These are phyloP conservation scores for Grigorovia yakushimaensis DNA, from an alignment of 805 yeast genomes.

Conservation along the genomic window DNA sequence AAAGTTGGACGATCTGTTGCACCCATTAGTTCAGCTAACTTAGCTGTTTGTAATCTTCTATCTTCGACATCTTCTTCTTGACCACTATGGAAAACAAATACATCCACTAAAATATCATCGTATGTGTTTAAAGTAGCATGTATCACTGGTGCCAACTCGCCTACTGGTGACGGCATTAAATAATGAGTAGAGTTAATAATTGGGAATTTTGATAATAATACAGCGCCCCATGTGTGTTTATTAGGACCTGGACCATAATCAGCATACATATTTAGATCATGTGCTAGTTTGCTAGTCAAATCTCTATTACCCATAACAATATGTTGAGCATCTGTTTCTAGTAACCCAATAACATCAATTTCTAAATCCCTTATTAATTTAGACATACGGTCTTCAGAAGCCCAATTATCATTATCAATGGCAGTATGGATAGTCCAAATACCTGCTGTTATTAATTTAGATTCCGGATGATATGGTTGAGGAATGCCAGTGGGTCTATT, in stretches of 20 bases:
- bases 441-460: conserved; percentile 79
- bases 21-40: conserved; percentile 72
- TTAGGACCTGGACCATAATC: conserved; percentile 98
- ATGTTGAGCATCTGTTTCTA: conserved; percentile 91
- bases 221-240: conserved; percentile 97
- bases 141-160: conserved; percentile 96
- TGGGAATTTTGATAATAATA: conserved; percentile 87
- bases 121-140: conserved; percentile 91
- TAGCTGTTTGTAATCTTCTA: conserved; percentile 74
- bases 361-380: conserved; percentile 77
- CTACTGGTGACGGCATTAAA: conserved; percentile 90
- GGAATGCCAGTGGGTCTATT: conserved; percentile 39
- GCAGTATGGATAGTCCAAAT: conserved; percentile 99
- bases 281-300: conserved; percentile 81
- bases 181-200: conserved; percentile 85
- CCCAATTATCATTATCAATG: conserved; percentile 97
- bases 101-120: conserved; percentile 69
- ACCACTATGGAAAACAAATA: conserved; percentile 95
- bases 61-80: conserved; percentile 97
- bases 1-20: conserved; percentile 74
- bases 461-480: conserved; percentile 54
- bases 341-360: conserved; percentile 79
- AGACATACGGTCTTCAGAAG: conserved; percentile 82
- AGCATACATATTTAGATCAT: conserved; percentile 86
- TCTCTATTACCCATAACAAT: conserved; percentile 94